phyloP scores from a whole-genome alignment of 2,329 filamentous ascomycete species.

The Exophiala sp. region DNA sequence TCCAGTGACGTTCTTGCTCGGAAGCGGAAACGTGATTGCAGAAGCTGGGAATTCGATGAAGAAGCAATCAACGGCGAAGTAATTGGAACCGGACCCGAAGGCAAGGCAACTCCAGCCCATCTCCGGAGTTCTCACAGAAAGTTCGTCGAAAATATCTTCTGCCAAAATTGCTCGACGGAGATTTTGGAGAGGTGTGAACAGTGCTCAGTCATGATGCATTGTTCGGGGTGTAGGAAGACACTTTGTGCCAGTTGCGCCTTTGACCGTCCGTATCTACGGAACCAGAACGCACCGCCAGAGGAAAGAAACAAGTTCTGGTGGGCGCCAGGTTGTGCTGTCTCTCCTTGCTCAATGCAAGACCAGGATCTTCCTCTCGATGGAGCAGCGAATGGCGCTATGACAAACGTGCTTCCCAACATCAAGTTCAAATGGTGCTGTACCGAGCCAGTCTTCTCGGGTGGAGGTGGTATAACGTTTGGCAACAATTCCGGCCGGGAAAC shows the following conservation, averaged over 20 bases:
- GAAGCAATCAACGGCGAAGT: constrained; percentile 51
- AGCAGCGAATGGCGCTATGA: constrained; percentile 23
- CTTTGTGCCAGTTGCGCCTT: constrained; percentile 56
- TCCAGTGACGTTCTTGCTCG: constrained; percentile 24
- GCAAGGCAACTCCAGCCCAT: constrained; percentile 51
- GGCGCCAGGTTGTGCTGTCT: constrained; percentile 51
- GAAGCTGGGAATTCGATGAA: constrained; percentile 53
- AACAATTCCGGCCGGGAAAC: constrained; percentile 46
- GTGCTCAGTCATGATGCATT: constrained; percentile 57
- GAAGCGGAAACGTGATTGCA: constrained; percentile 38
- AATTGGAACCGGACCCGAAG: constrained; percentile 46
- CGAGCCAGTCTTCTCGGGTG: constrained; percentile 55
- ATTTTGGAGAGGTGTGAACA: constrained; percentile 55
- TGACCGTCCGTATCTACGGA: constrained; percentile 47
- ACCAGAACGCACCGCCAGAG: constrained; percentile 30
- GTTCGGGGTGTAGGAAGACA: constrained; percentile 55
- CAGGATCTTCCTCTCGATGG: constrained; percentile 26
- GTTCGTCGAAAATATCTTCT: constrained; percentile 50
- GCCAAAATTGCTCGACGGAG: constrained; percentile 48
- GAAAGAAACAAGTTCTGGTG: constrained; percentile 49
- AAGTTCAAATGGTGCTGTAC: constrained; percentile 57
- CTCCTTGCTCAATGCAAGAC: constrained; percentile 56
- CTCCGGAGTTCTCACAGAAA: constrained; percentile 48
- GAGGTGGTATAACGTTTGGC: constrained; percentile 55
- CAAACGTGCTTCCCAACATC: constrained; percentile 43